These are phyloP conservation scores for Aspergillus fructus DNA, from an alignment of 2,329 filamentous ascomycete species.

Conservation along the genomic window DNA sequence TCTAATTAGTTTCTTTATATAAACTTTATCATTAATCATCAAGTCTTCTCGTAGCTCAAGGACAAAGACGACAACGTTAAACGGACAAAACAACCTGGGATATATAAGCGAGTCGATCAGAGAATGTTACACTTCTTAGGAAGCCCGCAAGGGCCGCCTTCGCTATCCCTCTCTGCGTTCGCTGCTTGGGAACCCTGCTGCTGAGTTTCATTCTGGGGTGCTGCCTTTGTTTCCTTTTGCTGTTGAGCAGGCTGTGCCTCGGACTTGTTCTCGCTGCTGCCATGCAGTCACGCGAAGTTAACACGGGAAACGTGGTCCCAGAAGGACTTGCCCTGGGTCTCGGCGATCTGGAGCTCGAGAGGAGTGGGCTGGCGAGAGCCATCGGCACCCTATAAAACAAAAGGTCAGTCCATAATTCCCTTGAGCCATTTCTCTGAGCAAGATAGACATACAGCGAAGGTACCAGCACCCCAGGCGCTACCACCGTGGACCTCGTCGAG, in stretches of 20 bases:
- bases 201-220: slow-evolving; percentile 24
- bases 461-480: slow-evolving; percentile 89
- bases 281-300: slow-evolving; percentile 76
- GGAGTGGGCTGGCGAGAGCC: slow-evolving; percentile 77
- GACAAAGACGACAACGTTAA: slow-evolving; percentile 14
- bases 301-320: slow-evolving; percentile 73
- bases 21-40: slow-evolving; percentile 2
- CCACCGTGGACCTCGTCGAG: slow-evolving; percentile 81
- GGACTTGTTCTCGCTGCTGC: slow-evolving; percentile 39
- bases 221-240: slow-evolving; percentile 20
- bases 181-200: slow-evolving; percentile 36
- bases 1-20: slow-evolving; percentile 7
- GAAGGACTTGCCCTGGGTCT: slow-evolving; percentile 80
- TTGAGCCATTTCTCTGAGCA: background rate
- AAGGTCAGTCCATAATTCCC: slow-evolving; percentile 10
- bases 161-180: slow-evolving; percentile 47
- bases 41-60: slow-evolving; percentile 14
- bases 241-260: slow-evolving; percentile 25
- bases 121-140: slow-evolving; percentile 71
- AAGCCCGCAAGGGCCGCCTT: slow-evolving; percentile 70
- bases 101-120: slow-evolving; percentile 38
- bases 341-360: slow-evolving; percentile 76
- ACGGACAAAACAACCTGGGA: slow-evolving; percentile 4
- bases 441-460: slow-evolving; percentile 64
- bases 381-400: slow-evolving; percentile 54